Percentiles rank a stretch among this genome's conserved stretches.
Evolutionary conservation across 768 basidiomycete species (phyloP).

Genomic region (Tricholoma hemisulphureum): DNA sequence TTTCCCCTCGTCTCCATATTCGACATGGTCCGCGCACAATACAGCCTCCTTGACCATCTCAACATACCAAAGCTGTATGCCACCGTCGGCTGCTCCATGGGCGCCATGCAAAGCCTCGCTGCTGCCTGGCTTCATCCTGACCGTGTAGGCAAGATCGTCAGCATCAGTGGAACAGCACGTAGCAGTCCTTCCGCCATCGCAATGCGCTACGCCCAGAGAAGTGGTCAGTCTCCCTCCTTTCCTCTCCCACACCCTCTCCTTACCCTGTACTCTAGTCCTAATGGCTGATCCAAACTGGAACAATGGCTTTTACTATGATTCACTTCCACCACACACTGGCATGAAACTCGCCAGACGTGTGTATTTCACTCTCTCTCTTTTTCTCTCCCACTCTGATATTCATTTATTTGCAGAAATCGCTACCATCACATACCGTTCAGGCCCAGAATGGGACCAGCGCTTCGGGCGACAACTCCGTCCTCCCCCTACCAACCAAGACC

Average conservation of each 20-base stretch:
- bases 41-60: constrained; percentile 78
- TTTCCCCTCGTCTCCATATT: constrained; percentile 94
- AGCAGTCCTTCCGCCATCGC: constrained; percentile 92
- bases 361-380: constrained; percentile 8
- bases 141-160: constrained; percentile 85
- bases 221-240: constrained; percentile 57
- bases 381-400: not conserved
- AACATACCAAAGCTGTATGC: constrained; percentile 86
- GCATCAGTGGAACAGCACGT: constrained; percentile 92
- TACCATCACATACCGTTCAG: constrained; percentile 97
- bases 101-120: constrained; percentile 96
- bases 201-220: constrained; percentile 94
- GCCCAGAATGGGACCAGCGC: constrained; percentile 98
- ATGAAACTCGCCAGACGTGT: constrained; percentile 98
- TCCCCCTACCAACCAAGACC: constrained; percentile 36
- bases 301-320: constrained; percentile 95
- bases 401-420: constrained; percentile 74
- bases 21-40: constrained; percentile 97
- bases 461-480: constrained; percentile 77
- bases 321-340: constrained; percentile 92
- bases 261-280: constrained; percentile 61
- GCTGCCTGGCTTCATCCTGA: constrained; percentile 92
- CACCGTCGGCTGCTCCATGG: constrained; percentile 94
- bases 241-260: constrained; percentile 1
- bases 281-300: constrained; percentile 99